Evolutionary conservation across 2,329 filamentous ascomycete genomes (phyloP), one percentile per base, ranked within the genome.

Genomic region (Stagonosporopsis chrysanthemi): DNA sequence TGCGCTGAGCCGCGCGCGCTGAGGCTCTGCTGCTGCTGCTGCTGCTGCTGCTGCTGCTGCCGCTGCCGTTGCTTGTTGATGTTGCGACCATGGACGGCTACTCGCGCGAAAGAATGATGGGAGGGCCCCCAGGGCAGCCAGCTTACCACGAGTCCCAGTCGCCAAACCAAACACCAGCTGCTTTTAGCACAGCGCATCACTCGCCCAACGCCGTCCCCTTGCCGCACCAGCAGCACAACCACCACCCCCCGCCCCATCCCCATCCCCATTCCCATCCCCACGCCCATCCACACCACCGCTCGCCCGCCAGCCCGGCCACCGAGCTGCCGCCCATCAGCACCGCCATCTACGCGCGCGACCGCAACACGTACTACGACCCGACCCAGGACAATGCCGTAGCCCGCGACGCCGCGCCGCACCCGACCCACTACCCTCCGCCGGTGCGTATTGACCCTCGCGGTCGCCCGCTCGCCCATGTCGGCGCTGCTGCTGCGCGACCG

Each of bases 341-440:
- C 54, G 73, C 73, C 67, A 60, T 75, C 38, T 75, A 77, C 63
- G 50, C 66, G 51, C 77, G 78, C 69, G 77, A 78, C 60, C 71
- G 70, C 59, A 68, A 75, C n/a, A 66, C 73, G 17, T 82, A 82
- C 74, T 82, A 82, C 73, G 81, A 82, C 67, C 81, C 80, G 7
- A 80, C 78, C 39, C 77, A 77, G 55, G 80, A 82, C 64, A 75
- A 78, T 67, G 77, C 31, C 73, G 44, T 53, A 73, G 69, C 53
- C 36, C 71, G 74, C 39, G 56, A 63, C 56, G 63, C 68, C 40
- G 63, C 72, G 66, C 70, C 73, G 44, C 75, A 72, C 65, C 69
- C 76, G 43, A 58, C 47, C 46, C 69, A 72, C 53, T 74, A 73
- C 57, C 64, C 69, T 53, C 64, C 71, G 36, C 71, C 71, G 71